Evolutionary conservation across 2,329 filamentous ascomycete genomes (phyloP).

Genomic region (Diplodia seriata): DNA sequence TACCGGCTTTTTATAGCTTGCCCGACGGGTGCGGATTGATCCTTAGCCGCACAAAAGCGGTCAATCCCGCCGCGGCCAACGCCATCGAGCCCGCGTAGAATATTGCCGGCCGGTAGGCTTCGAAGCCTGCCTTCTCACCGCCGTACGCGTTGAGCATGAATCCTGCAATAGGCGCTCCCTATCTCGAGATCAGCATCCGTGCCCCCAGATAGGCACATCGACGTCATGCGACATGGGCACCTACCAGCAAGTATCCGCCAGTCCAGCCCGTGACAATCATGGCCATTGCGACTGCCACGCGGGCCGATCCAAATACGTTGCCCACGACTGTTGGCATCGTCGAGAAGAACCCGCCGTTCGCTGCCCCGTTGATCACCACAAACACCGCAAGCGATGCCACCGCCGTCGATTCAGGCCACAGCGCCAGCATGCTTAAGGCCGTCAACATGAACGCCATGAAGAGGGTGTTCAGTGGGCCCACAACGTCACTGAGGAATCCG

Average conservation of each 20-base stretch:
- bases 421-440: conserved; percentile 64
- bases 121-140: conserved; percentile 32
- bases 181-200: conserved; percentile 25
- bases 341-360: conserved; percentile 69
- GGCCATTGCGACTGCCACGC: conserved; percentile 64
- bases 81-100: conserved; percentile 35
- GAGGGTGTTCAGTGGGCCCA: conserved; percentile 45
- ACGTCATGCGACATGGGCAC: conserved; percentile 51
- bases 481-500: conserved; percentile 55
- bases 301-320: conserved; percentile 63
- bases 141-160: conserved; percentile 35
- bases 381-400: conserved; percentile 64
- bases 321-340: conserved; percentile 69
- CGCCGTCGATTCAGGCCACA: conserved; percentile 66
- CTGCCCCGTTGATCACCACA: conserved; percentile 65
- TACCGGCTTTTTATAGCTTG: conserved; percentile 29
- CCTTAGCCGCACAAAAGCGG: conserved; percentile 33
- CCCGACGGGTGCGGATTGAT: conserved; percentile 32
- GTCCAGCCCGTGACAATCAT: conserved; percentile 69
- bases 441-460: conserved; percentile 60
- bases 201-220: conserved; percentile 6
- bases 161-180: conserved; percentile 35
- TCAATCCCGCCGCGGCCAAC: conserved; percentile 32
- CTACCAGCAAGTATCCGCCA: conserved; percentile 57
- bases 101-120: conserved; percentile 35